phyloP scores from a whole-genome alignment of 352 stramenopile species.

The Phytophthora podocarpi region DNA sequence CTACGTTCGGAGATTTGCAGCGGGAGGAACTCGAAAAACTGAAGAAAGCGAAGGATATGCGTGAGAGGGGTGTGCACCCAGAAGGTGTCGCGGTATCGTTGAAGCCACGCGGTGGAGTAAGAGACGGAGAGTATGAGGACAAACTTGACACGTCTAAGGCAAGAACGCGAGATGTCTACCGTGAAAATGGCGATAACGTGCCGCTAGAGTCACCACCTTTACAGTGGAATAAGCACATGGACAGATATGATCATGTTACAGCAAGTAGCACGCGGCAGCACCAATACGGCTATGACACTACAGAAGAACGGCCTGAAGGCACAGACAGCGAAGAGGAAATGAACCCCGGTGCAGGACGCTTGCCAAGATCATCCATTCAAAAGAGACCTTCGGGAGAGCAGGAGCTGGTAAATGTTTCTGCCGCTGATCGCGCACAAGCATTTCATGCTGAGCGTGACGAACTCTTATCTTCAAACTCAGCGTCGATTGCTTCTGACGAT shows the following conservation, averaged over 20 bases:
- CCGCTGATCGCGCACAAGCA: not conserved
- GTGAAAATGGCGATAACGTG: not conserved
- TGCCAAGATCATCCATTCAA: not conserved
- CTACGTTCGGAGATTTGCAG: constrained; percentile 2
- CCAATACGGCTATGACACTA: too few relatives aligned
- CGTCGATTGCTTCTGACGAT: not conserved
- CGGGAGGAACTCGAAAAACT: constrained; percentile 1
- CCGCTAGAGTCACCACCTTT: not conserved
- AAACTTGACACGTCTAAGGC: not conserved
- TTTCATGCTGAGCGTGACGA: not conserved
- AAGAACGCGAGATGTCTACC: not conserved
- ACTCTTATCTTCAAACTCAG: not conserved
- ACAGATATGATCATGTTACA: too few relatives aligned
- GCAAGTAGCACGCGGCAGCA: too few relatives aligned
- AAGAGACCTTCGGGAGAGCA: not conserved
- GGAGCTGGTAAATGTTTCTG: not conserved
- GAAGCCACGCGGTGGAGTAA: not conserved
- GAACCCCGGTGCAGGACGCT: not conserved
- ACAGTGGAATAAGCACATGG: too few relatives aligned
- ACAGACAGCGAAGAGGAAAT: constrained; percentile 8
- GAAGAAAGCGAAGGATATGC: constrained; percentile 1
- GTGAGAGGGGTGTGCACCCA: not conserved
- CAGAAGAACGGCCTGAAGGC: constrained; percentile 11
- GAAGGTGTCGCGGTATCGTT: not conserved
- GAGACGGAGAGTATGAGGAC: not conserved